Conservation (phyloP, 495 filamentous ascomycete genomes). For the Elaphomyces granulatus region DNA sequence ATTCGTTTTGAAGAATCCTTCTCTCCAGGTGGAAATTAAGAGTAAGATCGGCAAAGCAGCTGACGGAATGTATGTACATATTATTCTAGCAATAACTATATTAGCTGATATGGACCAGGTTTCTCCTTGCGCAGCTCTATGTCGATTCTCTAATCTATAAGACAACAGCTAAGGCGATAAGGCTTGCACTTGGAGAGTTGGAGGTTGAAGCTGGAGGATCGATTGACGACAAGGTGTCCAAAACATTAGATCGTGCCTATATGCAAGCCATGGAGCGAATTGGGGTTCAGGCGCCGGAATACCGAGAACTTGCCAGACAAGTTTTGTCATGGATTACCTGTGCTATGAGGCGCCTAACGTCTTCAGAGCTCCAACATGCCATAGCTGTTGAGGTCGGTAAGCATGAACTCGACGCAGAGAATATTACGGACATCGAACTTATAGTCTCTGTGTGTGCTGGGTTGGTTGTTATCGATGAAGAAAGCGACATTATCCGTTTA, state of each 20-base stretch:
- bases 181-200: not conserved
- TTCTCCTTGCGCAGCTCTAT: conserved; percentile 8
- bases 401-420: conserved; percentile 16
- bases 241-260: conserved; percentile 2
- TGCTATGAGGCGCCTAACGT: conserved; percentile 6
- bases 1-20: conserved; percentile 4
- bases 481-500: conserved; percentile 17
- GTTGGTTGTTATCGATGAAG: conserved; percentile 20
- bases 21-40: conserved; percentile 15
- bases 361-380: conserved; percentile 17
- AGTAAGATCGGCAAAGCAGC: conserved; percentile 11
- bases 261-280: conserved; percentile 7
- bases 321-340: conserved; percentile 9
- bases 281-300: conserved; percentile 2
- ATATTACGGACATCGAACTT: conserved; percentile 11
- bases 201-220: not conserved
- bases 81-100: not conserved
- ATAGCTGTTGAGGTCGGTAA: no score
- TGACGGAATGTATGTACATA: conserved; percentile 18
- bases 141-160: conserved; percentile 4
- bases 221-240: conserved; percentile 11
- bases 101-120: conserved; percentile 3
- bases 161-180: not conserved
- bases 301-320: conserved; percentile 3
- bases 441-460: conserved; percentile 22